Conservation (phyloP, 1,284 basidiomycete genomes). For the Thecaphora thlaspeos region DNA sequence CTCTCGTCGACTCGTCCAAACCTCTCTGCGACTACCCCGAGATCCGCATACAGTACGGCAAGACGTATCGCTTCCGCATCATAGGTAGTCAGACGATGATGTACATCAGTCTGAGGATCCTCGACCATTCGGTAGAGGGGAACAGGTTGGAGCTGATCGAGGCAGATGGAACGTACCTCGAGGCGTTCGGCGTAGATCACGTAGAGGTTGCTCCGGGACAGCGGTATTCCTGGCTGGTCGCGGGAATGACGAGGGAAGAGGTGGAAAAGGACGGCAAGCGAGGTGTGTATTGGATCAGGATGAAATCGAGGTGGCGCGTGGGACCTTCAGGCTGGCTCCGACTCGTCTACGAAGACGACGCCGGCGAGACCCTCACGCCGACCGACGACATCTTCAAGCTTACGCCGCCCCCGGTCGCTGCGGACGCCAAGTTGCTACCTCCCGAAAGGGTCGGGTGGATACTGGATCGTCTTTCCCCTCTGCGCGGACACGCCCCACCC, state of each 20-base stretch:
- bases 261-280: conserved; percentile 18
- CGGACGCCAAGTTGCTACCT: conserved; percentile 9
- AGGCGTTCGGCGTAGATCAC: conserved; percentile 10
- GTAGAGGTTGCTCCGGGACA: conserved; percentile 43
- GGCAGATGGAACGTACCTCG: conserved; percentile 41
- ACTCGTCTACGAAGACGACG: conserved; percentile 10
- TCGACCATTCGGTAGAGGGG: conserved; percentile 14
- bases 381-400: background rate
- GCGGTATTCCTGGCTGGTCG: conserved; percentile 36
- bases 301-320: conserved; percentile 29
- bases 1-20: background rate
- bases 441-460: conserved; percentile 34
- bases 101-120: conserved; percentile 19
- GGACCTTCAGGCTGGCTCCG: conserved; percentile 28
- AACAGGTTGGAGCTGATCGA: conserved; percentile 33
- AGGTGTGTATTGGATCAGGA: conserved; percentile 37
- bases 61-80: conserved; percentile 31
- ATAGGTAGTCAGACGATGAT: conserved; percentile 25
- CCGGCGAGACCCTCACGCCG: background rate
- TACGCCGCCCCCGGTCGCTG: background rate
- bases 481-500: conserved; percentile 6
- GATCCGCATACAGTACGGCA: conserved; percentile 33
- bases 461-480: conserved; percentile 8
- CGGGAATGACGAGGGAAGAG: conserved; percentile 6
- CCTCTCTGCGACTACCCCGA: conserved; percentile 5